A percentile compares a stretch with the other conserved stretches of the same genome.
Evolutionary conservation across 768 basidiomycete genomes (phyloP).

Genomic region (Hortiboletus flavorubellus): DNA sequence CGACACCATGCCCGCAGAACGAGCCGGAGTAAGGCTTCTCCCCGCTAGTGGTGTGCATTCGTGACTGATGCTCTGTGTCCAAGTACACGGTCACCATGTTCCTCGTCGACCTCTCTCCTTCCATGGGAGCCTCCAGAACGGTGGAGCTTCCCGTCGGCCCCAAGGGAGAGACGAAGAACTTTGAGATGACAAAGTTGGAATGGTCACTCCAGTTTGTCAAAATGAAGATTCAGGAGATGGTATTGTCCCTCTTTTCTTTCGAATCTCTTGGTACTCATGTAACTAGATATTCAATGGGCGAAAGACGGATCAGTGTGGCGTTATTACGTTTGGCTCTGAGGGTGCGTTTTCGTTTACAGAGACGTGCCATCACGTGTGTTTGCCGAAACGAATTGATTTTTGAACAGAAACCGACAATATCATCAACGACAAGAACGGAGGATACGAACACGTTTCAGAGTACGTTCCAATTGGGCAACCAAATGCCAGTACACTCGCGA

Average conservation of each 20-base stretch:
- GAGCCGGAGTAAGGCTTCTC: constrained; percentile 64
- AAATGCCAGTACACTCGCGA: constrained; percentile 60
- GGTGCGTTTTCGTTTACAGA: constrained; percentile 35
- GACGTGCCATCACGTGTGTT: not conserved
- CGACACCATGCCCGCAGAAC: constrained; percentile 65
- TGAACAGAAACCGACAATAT: constrained; percentile 61
- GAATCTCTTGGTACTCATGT: not conserved
- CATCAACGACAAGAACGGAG: constrained; percentile 56
- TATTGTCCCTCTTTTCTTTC: constrained; percentile 26
- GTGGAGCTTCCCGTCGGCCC: constrained; percentile 55
- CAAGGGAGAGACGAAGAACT: constrained; percentile 45
- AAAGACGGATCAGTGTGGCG: constrained; percentile 93
- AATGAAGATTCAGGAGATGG: constrained; percentile 91
- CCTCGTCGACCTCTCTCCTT: constrained; percentile 81
- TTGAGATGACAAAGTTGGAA: constrained; percentile 74
- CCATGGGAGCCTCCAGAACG: constrained; percentile 68
- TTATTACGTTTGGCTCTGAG: constrained; percentile 83
- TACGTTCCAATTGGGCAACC: constrained; percentile 69
- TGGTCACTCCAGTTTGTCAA: constrained; percentile 85
- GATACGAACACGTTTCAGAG: constrained; percentile 72
- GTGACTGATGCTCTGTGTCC: constrained; percentile 5
- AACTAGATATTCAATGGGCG: constrained; percentile 82
- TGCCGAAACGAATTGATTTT: not conserved
- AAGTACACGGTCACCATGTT: constrained; percentile 89
- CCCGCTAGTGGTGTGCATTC: not conserved